Conservation (phyloP, 164 flowering plant genomes). For the Vitis labrusca region DNA sequence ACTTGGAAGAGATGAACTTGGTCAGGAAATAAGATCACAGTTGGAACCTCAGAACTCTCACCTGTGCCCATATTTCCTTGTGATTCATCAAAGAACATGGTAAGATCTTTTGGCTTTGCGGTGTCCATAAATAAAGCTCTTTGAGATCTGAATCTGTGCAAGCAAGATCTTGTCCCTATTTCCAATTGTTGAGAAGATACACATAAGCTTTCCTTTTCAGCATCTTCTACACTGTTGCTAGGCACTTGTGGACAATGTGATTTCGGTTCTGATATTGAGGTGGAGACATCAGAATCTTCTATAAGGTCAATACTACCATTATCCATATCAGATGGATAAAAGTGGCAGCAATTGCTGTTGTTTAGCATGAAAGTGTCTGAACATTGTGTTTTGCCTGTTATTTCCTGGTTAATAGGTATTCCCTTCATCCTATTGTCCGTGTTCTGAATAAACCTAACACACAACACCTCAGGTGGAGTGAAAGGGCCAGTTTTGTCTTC, state of each 20-base stretch:
- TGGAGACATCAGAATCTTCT: constrained; percentile 6
- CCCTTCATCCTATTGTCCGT: constrained; percentile 1
- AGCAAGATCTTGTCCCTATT: constrained; percentile 10
- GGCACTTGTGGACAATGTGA: constrained; percentile 6
- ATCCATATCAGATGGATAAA: constrained; percentile 7
- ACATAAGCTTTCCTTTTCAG: constrained; percentile 14
- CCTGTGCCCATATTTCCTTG: constrained; percentile 24
- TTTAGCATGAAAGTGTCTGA: constrained; percentile 5
- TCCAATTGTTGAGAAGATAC: constrained; percentile 9
- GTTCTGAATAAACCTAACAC: constrained; percentile 1
- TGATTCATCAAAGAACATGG: constrained; percentile 2
- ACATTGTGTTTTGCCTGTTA: constrained; percentile 1
- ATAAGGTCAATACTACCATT: constrained; percentile 1
- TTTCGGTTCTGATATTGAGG: constrained; percentile 10
- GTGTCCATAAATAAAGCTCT: constrained; percentile 26
- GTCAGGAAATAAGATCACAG: neutral
- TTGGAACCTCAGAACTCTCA: constrained; percentile 11
- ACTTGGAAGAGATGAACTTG: neutral
- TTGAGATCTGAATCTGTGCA: constrained; percentile 21
- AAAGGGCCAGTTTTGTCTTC: constrained; percentile 7
- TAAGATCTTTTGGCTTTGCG: constrained; percentile 7
- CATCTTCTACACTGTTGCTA: constrained; percentile 8
- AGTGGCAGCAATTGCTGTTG: constrained; percentile 3
- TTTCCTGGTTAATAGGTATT: constrained; percentile 5
- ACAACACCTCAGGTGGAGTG: constrained; percentile 8